Evolutionary conservation across 345 rosid genomes (phyloP), one percentile per base, ranked within the genome.

Genomic region (Lumnitzera racemosa): DNA sequence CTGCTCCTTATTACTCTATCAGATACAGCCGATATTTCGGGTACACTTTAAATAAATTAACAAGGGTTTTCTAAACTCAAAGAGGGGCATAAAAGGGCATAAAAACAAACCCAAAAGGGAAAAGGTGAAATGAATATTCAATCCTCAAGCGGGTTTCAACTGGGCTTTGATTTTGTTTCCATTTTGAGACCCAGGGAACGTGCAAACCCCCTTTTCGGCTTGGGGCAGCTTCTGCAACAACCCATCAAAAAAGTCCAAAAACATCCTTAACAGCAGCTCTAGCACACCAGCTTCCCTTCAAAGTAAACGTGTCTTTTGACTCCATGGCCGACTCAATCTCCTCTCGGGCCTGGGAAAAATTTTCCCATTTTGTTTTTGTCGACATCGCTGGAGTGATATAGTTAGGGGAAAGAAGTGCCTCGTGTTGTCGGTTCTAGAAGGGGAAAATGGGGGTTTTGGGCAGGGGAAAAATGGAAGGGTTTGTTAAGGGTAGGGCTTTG

Each of bases 251-350:
- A 79, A 46, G 62, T 80, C 86, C 69, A n/a, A 84, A 16, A 20
- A 80, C 90, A 51, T 94, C 90, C 31, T 81, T 77, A 57, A 80
- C 97, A 2, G 89, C 90, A 56, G 61, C 80, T 65, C 96, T 78
- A 2, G 99, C 97, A 74, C 90, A 86, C 66, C 95, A 6, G 95
- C 96, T 65, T 94, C 97, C 64, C 99, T 56, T 94, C 56, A 74
- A 94, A 94, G 70, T 88, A 94, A 53, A 90, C 86, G 97, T 90
- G 74, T 94, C 99, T 24, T 94, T 94, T 10, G 97, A 80, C 5
- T 90, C 99, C 95, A 84, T 80, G n/a, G 97, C 96, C 92, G 81
- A 78, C 61, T 94, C 96, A 57, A 90, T 86, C 89, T 94, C 99
- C 71, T 94, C 96, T 55, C 99, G 87, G n/a, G 99, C 99, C 76